Evolutionary conservation across 2,329 filamentous ascomycete species (phyloP), one percentile per base, ranked within the genome.

Genomic region (Talaromyces sp.): DNA sequence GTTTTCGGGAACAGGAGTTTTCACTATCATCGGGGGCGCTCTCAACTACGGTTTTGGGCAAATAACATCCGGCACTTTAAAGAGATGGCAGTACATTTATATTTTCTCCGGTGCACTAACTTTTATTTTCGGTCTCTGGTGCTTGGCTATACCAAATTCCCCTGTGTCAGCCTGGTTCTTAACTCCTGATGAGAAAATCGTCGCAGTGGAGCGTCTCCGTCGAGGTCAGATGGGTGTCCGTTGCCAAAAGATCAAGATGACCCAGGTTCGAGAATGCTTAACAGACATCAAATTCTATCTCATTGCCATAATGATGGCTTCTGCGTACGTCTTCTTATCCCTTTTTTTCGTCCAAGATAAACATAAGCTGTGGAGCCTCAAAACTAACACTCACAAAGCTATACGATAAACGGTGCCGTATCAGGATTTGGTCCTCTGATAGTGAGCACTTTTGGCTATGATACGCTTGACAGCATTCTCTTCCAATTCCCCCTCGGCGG

Each of bases 401-500:
- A 90, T 66, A 89, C 86, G 0, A 83, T 90, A 62, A 90, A 90
- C 67, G 88, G 88, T 10, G 88, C 87, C 7, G 84, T 90, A 11
- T 84, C 81, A 38, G 87, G 87, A 0, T 90, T 90, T 68, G 88
- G 88, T 0, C 87, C 88, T 0, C 75, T 90, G 1, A 90, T 90
- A 62, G 87, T 91, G 1, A 86, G 82, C 0, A 90, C 87, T 0
- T 90, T 90, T 68, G 87, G 87, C 59, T 90, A 82, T 74, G 80
- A 79, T 24, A 81, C 83, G 0, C 79, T 88, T 0, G 79, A 88
- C 32, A 83, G 86, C 0, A 90, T 92, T 62, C 78, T 91, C 0
- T 86, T 89, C 69, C 89, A 92, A 67, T 91, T 92, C 62, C 89
- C 89, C 0, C 81, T 91, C 0, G 89, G 89, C 1, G 87, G 76